Base-by-base conservation (phyloP, 176 grass and related monocot genomes). In the Eremochloa ophiuroides region DNA sequence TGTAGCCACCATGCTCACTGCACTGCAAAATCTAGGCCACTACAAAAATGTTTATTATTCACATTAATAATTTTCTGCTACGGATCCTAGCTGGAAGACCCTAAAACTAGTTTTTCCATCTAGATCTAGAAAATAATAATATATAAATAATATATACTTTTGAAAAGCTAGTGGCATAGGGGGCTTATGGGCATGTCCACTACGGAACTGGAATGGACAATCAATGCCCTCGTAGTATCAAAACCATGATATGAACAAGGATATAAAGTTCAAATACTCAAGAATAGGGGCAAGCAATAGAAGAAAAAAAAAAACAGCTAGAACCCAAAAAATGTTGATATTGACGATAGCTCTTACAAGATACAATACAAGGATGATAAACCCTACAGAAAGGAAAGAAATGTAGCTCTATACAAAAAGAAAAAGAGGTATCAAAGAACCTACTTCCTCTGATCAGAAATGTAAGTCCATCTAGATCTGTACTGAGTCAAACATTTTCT, bases 301-400 rank as follows among this genome's bases (percentile, higher is more conserved):
- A 23, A 37, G 37, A 44, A 43, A 17, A 51, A 51, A 8, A 51
- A 22, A 5, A 44, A 53, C 40, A 20, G 25, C 20, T 67, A 26
- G 28, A 88, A 74, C 55, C 28, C 37, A 79, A 79, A 17, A 77
- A 71, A n/a, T n/a, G n/a, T 55, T 55, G 50, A 20, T 23, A 56
- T 56, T 10, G 8, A 23, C 22, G 7, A 41, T 44, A 30, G 13
- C 22, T 55, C 62, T 68, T n/a, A 60, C 50, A 56, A 66, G 40
- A 61, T 35, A 69, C 39, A 29, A 13, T 8, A 69, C 62, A 40
- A 69, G 10, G 20, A 59, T 44, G 50, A 85, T 46, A 29, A 78
- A 71, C 16, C 62, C 26, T 62, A 72, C n/a, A 42, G 37, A 59
- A 58, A 41, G 61, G 35, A 50, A 59, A 81, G 60, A 35, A 26